Evolutionary conservation across 352 stramenopile genomes (phyloP).

Genomic region (Phytophthora crassamura): DNA sequence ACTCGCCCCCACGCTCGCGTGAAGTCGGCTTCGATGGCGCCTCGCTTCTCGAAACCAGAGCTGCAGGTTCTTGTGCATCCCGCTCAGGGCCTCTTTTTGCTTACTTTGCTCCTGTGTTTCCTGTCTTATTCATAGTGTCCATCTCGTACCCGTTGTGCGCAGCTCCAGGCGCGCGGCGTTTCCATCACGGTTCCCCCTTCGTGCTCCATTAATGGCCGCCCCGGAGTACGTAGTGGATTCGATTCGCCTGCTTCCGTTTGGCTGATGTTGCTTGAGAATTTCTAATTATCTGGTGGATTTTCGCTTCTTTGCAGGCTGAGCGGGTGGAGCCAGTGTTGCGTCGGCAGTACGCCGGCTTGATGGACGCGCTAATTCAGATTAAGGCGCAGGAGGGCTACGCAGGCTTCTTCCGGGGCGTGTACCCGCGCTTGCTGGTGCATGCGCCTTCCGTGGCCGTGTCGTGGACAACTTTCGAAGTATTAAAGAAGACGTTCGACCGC

Average conservation of each 20-base stretch:
- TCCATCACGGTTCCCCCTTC: conserved; percentile 68
- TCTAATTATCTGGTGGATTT: conserved; percentile 7
- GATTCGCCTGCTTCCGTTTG: background rate
- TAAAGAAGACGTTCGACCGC: conserved; percentile 86
- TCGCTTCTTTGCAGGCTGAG: conserved; percentile 17
- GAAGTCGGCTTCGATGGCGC: conserved; percentile 41
- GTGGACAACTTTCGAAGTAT: conserved; percentile 99
- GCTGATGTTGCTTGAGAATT: background rate
- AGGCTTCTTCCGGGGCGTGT: conserved; percentile 96
- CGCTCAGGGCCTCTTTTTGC: conserved; percentile 30
- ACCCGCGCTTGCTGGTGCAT: conserved; percentile 95
- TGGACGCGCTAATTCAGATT: conserved; percentile 89
- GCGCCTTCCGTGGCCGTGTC: conserved; percentile 98
- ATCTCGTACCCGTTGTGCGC: conserved; percentile 74
- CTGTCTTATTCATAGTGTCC: conserved; percentile 68
- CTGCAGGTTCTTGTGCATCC: conserved; percentile 63
- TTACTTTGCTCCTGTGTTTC: conserved; percentile 43
- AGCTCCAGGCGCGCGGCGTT: conserved; percentile 72
- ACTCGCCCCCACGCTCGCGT: conserved; percentile 32
- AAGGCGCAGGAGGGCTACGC: conserved; percentile 92
- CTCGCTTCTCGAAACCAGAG: conserved; percentile 49
- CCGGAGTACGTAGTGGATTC: conserved; percentile 49
- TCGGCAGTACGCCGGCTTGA: conserved; percentile 74
- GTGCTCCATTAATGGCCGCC: conserved; percentile 57
- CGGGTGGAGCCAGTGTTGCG: conserved; percentile 58